Evolutionary conservation across 1,139 yeast species (phyloP).

Genomic region (Lodderomyces oxycetoniae): DNA sequence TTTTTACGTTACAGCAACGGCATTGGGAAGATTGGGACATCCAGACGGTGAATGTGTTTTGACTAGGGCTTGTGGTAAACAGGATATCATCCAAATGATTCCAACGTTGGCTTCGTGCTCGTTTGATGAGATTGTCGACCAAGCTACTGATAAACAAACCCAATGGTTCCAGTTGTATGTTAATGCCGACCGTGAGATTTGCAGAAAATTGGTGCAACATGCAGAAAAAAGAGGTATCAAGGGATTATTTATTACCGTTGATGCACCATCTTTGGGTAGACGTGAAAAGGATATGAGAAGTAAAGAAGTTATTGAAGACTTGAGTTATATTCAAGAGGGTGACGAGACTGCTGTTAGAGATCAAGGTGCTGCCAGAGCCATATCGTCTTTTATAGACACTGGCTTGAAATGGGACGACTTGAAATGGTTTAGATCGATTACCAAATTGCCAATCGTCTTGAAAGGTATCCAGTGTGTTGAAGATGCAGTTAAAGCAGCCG

Average conservation of each 20-base stretch:
- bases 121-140: slow-evolving; percentile 63
- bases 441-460: slow-evolving; percentile 61
- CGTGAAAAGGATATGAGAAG: slow-evolving; percentile 66
- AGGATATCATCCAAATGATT: slow-evolving; percentile 72
- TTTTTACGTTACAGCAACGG: slow-evolving; percentile 75
- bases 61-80: slow-evolving; percentile 67
- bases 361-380: slow-evolving; percentile 86
- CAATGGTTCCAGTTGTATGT: slow-evolving; percentile 94
- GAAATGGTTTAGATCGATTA: slow-evolving; percentile 50
- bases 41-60: slow-evolving; percentile 74
- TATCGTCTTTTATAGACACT: slow-evolving; percentile 83
- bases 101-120: slow-evolving; percentile 76
- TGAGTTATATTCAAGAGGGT: slow-evolving; percentile 57
- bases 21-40: slow-evolving; percentile 75
- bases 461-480: slow-evolving; percentile 72
- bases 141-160: slow-evolving; percentile 48
- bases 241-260: slow-evolving; percentile 83
- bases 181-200: slow-evolving; percentile 52
- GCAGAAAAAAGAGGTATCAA: slow-evolving; percentile 74
- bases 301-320: slow-evolving; percentile 25
- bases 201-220: slow-evolving; percentile 56
- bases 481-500: slow-evolving; percentile 61
- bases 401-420: slow-evolving; percentile 64
- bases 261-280: slow-evolving; percentile 93
- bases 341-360: slow-evolving; percentile 60